phyloP scores from a whole-genome alignment of 108 stramenopile genomes.

The Cyclostephanos invisitatus region DNA sequence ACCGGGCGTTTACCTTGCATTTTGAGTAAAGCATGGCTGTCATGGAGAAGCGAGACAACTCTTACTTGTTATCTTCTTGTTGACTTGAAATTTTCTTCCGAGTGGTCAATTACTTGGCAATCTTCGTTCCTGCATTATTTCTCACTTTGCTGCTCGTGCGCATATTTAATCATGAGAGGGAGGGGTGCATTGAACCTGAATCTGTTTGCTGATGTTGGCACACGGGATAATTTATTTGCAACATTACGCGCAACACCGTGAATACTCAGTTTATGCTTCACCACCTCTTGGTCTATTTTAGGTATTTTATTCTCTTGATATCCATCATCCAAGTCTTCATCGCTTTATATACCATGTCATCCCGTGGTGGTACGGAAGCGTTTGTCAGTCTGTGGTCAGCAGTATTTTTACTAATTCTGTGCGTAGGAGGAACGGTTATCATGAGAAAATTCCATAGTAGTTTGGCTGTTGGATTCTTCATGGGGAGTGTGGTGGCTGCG shows the following conservation, averaged over 20 bases:
- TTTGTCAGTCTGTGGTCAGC: slow-evolving; percentile 80
- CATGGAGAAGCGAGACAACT: too few species aligned
- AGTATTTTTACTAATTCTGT: slow-evolving; percentile 60
- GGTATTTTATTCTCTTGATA: slow-evolving; percentile 84
- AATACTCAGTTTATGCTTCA: not conserved
- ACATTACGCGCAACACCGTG: not conserved
- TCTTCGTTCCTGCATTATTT: not conserved
- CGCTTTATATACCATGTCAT: slow-evolving; percentile 68
- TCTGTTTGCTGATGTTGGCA: not conserved
- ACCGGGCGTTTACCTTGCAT: too few species aligned
- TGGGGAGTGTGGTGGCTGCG: slow-evolving; percentile 83
- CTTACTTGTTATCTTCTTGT: too few species aligned
- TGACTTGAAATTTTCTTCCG: too few species aligned
- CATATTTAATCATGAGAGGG: not conserved
- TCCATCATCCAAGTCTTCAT: slow-evolving; percentile 65
- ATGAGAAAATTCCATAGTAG: slow-evolving; percentile 89
- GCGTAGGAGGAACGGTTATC: slow-evolving; percentile 88
- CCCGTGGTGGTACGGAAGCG: slow-evolving; percentile 65
- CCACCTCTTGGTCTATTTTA: slow-evolving; percentile 6
- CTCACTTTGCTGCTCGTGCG: too few species aligned
- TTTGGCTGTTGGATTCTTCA: slow-evolving; percentile 86
- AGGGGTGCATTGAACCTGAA: not conserved
- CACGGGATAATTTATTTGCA: not conserved
- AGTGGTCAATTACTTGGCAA: not conserved
- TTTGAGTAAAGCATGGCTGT: too few species aligned